Percentiles rank a stretch among this genome's conserved stretches.
Evolutionary conservation across 2,329 filamentous ascomycete genomes (phyloP).

Genomic region (Hypoxylon sp.): DNA sequence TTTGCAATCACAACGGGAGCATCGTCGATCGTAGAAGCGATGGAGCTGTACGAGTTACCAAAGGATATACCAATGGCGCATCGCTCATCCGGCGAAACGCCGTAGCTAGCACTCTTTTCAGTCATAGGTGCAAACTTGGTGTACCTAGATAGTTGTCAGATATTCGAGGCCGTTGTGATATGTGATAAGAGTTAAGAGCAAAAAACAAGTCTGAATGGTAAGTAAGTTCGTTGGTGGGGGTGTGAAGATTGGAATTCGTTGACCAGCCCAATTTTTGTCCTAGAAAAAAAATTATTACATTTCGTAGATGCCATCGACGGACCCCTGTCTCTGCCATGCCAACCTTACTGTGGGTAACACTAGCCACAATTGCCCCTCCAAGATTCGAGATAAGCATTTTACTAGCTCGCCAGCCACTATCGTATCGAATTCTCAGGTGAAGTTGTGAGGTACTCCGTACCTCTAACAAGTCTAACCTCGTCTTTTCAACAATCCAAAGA

Average conservation of each 20-base stretch:
- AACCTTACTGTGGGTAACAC: slow-evolving; percentile 34
- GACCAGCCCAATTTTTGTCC: slow-evolving; percentile 40
- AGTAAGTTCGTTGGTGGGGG: slow-evolving; percentile 7
- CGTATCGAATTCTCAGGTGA: slow-evolving; percentile 6
- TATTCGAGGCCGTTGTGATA: background rate
- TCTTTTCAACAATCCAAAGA: slow-evolving; percentile 26
- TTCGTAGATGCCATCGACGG: slow-evolving; percentile 9
- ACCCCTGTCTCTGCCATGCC: slow-evolving; percentile 21
- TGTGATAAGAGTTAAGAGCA: background rate
- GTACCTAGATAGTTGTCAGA: background rate
- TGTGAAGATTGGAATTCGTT: slow-evolving; percentile 25
- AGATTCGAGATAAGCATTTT: slow-evolving; percentile 1
- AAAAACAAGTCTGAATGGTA: background rate
- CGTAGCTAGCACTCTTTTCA: slow-evolving; percentile 59
- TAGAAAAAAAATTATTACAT: slow-evolving; percentile 40
- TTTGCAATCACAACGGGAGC: slow-evolving; percentile 98
- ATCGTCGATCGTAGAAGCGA: slow-evolving; percentile 92
- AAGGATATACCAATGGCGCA: slow-evolving; percentile 94
- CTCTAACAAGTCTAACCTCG: no score
- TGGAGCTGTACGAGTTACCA: slow-evolving; percentile 98
- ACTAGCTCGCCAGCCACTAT: slow-evolving; percentile 39
- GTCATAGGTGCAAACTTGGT: slow-evolving; percentile 54
- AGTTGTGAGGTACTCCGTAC: background rate
- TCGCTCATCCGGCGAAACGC: slow-evolving; percentile 67
- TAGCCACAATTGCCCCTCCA: slow-evolving; percentile 50